Evolutionary conservation across 1,139 yeast species (phyloP), one percentile per base, ranked within the genome.

Genomic region (Hanseniaspora sp.): DNA sequence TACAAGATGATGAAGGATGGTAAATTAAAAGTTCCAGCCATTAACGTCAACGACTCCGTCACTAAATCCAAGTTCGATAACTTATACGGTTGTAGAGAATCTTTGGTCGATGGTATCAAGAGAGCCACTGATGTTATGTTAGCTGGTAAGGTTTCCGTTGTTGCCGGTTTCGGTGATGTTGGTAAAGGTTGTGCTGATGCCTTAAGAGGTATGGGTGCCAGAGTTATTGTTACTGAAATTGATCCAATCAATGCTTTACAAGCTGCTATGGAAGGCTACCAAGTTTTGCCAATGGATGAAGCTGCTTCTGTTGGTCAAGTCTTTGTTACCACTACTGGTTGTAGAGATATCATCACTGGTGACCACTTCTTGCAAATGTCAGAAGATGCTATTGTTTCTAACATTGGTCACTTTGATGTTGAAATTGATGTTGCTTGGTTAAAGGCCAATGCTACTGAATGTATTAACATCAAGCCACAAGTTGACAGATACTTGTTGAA

Each of bases 131-230:
- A 92, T 70, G 98, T 92, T 67, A 94, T 92, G 98, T 85, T 92
- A 71, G 98, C 97, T 64, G 99, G 99, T 79, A 92, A 92, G 79
- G 94, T 88, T 69, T 95, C 97, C 62, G 94, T 92, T 66, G 98
- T 92, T 68, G 97, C 97, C 61, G 99, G 99, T 75, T 92, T 83
- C 79, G 99, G 99, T 82, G 99, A 92, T 73, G 99, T 92, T 69
- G 99, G 99, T 79, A 92, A 92, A 80, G 99, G 99, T 74, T 92
- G 98, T 80, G 97, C 96, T 71, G 85, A 90, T 86, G 96, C 99
- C 65, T 83, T 94, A 69, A 86, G 90, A 77, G 92, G 95, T 70
- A 90, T 92, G 97, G 99, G 99, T 78, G 96, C 99, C 63, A 86
- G 97, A 75, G 99, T 92, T 66, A 80, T 94, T 64, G 86, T 92